A percentile compares a stretch with the other conserved stretches of the same genome.
These are phyloP conservation scores for Atkinsonella texensis DNA, from an alignment of 2,329 filamentous ascomycete genomes.

Conservation along the genomic window DNA sequence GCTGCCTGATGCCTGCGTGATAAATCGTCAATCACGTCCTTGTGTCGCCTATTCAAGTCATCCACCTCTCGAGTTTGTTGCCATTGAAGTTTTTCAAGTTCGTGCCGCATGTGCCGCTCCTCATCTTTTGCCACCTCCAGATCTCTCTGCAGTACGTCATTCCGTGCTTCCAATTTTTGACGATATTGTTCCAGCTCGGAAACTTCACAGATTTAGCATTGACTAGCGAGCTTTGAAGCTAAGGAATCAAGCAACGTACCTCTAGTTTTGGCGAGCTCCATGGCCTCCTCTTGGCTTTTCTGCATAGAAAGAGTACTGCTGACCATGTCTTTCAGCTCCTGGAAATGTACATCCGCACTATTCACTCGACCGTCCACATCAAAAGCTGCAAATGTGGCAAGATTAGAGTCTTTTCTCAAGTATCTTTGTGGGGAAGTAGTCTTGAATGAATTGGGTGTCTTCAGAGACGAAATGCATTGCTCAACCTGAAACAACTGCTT, in stretches of 20 bases:
- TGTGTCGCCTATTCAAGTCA: conserved; percentile 31
- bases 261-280: conserved; percentile 62
- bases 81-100: conserved; percentile 26
- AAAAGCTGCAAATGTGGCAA: conserved; percentile 53
- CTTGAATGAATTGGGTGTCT: conserved; percentile 24
- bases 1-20: conserved; percentile 21
- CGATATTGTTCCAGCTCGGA: conserved; percentile 36
- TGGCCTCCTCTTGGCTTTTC: conserved; percentile 58
- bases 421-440: conserved; percentile 39
- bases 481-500: conserved; percentile 21
- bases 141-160: conserved; percentile 48
- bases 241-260: conserved; percentile 36
- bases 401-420: conserved; percentile 65
- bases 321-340: conserved; percentile 60
- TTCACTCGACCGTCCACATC: conserved; percentile 69
- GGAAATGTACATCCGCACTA: conserved; percentile 64
- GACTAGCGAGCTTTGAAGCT: background rate
- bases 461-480: conserved; percentile 20
- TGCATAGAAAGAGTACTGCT: conserved; percentile 55
- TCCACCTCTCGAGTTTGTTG: conserved; percentile 37
- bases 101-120: conserved; percentile 20
- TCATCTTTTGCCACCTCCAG: conserved; percentile 33
- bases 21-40: conserved; percentile 23
- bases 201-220: conserved; percentile 23
- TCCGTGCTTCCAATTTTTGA: conserved; percentile 33